These are phyloP conservation scores for Stachybotrys echinatus DNA, from an alignment of 2,329 filamentous ascomycete genomes.

Conservation along the genomic window DNA sequence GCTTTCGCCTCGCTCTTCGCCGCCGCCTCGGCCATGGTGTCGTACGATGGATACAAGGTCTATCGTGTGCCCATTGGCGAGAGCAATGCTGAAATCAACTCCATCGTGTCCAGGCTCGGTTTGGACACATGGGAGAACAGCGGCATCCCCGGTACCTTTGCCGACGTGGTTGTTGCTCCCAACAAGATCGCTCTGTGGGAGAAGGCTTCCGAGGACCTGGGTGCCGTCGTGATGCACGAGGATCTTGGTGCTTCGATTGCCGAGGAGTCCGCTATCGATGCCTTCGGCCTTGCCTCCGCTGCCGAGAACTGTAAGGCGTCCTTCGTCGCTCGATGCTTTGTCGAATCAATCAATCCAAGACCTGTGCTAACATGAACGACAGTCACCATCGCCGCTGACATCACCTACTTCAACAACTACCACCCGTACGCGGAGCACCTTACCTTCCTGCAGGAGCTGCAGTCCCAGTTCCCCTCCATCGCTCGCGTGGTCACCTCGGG, in stretches of 20 bases:
- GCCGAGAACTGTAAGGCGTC: conserved; percentile 20
- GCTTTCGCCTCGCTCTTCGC: conserved; percentile 10
- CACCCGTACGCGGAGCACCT: conserved; percentile 45
- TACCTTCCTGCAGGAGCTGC: conserved; percentile 37
- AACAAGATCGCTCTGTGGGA: conserved; percentile 25
- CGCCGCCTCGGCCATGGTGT: conserved; percentile 15
- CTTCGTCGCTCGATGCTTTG: background rate
- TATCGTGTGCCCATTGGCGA: conserved; percentile 32
- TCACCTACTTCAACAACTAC: conserved; percentile 46
- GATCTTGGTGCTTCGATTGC: conserved; percentile 33
- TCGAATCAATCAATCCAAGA: background rate
- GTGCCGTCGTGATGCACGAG: conserved; percentile 28
- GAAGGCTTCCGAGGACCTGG: conserved; percentile 21
- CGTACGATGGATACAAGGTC: conserved; percentile 40
- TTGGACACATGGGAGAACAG: conserved; percentile 32
- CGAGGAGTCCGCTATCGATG: conserved; percentile 22
- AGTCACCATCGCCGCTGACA: conserved; percentile 12
- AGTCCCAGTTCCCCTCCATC: conserved; percentile 31
- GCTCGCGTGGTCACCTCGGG: conserved; percentile 42
- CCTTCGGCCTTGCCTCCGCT: background rate
- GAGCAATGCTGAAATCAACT: conserved; percentile 23
- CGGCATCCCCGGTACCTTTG: conserved; percentile 23
- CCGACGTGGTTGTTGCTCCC: conserved; percentile 36
- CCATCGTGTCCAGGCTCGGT: conserved; percentile 26
- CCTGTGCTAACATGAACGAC: background rate